Conservation (phyloP, 2,329 filamentous ascomycete species). For the Ophiobolus disseminans region DNA sequence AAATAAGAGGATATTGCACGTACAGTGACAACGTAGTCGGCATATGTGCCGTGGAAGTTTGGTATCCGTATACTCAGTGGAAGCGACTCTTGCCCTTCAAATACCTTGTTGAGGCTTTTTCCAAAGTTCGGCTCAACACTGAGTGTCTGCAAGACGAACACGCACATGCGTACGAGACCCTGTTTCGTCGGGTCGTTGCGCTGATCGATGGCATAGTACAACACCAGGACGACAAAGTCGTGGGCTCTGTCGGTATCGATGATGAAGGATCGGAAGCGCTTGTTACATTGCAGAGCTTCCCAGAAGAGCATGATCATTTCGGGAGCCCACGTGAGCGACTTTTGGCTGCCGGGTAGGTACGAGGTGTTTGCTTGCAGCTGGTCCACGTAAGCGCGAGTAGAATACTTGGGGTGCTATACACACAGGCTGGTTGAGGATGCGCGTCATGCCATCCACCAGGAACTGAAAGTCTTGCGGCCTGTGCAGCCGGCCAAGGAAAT, state of each 20-base stretch:
- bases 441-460: slow-evolving; percentile 90
- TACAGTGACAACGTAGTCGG: slow-evolving; percentile 90
- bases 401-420: slow-evolving; percentile 2
- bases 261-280: slow-evolving; percentile 93
- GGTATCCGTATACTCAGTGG: slow-evolving; percentile 80
- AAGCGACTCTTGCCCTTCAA: slow-evolving; percentile 86
- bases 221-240: slow-evolving; percentile 86
- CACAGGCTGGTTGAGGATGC: slow-evolving; percentile 86
- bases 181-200: slow-evolving; percentile 86
- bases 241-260: slow-evolving; percentile 93
- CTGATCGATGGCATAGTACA: slow-evolving; percentile 93
- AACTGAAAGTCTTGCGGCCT: slow-evolving; percentile 98
- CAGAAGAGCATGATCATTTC: slow-evolving; percentile 98
- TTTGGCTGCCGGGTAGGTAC: slow-evolving; percentile 85
- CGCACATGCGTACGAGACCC: slow-evolving; percentile 93
- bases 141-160: slow-evolving; percentile 94
- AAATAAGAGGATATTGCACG: slow-evolving; percentile 36
- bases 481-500: slow-evolving; percentile 89
- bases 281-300: slow-evolving; percentile 97
- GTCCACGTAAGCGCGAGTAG: slow-evolving; percentile 25
- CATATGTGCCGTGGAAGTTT: slow-evolving; percentile 88
- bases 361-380: slow-evolving; percentile 83
- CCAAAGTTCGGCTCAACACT: slow-evolving; percentile 94
- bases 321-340: slow-evolving; percentile 83
- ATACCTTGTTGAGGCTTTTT: slow-evolving; percentile 84